Evolutionary conservation across 2,329 filamentous ascomycete species (phyloP).

Genomic region (Tolypocladium tropicale): DNA sequence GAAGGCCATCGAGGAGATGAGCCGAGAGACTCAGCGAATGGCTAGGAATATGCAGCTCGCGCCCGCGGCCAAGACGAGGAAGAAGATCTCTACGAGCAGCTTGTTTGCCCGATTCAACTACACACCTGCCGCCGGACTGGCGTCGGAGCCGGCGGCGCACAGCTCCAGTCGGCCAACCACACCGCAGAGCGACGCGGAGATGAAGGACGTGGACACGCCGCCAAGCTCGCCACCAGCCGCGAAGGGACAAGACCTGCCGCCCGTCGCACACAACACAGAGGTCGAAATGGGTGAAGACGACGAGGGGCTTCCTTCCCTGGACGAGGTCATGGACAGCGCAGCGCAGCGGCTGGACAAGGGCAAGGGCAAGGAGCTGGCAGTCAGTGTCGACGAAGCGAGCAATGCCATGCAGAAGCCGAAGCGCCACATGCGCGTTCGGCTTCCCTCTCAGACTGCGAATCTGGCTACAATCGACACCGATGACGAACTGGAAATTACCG

Average conservation of each 20-base stretch:
- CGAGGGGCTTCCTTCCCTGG: slow-evolving; percentile 26
- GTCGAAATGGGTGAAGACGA: slow-evolving; percentile 13
- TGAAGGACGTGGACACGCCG: slow-evolving; percentile 48
- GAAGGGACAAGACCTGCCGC: slow-evolving; percentile 16
- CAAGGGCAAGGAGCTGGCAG: slow-evolving; percentile 43
- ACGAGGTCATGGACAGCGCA: slow-evolving; percentile 21
- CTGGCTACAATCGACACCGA: slow-evolving; percentile 33
- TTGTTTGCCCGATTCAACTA: slow-evolving; percentile 81
- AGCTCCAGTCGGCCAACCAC: slow-evolving; percentile 48
- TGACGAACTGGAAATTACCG: slow-evolving; percentile 56
- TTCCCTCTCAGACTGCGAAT: slow-evolving; percentile 31
- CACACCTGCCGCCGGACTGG: slow-evolving; percentile 29
- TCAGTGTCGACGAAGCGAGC: slow-evolving; percentile 5
- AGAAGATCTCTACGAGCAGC: slow-evolving; percentile 76
- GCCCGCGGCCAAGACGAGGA: slow-evolving; percentile 83
- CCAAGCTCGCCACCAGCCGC: slow-evolving; percentile 55
- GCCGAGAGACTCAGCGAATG: slow-evolving; percentile 85
- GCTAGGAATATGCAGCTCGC: slow-evolving; percentile 82
- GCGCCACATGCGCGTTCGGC: slow-evolving; percentile 40
- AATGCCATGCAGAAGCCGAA: slow-evolving; percentile 22
- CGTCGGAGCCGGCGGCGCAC: slow-evolving; percentile 23
- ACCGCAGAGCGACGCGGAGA: slow-evolving; percentile 42
- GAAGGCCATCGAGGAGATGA: slow-evolving; percentile 91
- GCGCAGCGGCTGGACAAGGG: slow-evolving; percentile 39
- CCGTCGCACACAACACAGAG: slow-evolving; percentile 2